Conservation (phyloP, 495 filamentous ascomycete genomes). For the Astrothelium subdiscretum region DNA sequence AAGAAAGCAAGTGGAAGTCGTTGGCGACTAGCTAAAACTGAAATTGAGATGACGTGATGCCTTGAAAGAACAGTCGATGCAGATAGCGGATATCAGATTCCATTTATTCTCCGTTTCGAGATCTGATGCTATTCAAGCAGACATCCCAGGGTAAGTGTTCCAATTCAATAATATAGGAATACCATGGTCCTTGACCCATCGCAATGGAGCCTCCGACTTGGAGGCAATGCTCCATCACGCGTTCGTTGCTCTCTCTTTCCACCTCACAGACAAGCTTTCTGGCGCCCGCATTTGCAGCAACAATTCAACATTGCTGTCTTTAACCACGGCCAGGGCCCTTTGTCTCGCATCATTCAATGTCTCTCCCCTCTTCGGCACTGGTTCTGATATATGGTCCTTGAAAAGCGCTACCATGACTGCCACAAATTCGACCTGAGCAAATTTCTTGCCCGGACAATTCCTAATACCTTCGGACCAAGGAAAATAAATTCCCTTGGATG, state of each 20-base stretch:
- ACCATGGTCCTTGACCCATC: too few relatives aligned
- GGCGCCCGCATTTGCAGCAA: constrained; percentile 34
- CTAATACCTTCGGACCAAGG: constrained; percentile 11
- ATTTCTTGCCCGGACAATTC: constrained; percentile 11
- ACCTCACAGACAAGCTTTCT: constrained; percentile 16
- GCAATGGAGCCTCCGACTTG: too few relatives aligned
- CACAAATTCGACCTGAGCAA: constrained; percentile 14
- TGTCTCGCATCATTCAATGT: constrained; percentile 20
- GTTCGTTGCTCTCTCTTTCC: constrained; percentile 7
- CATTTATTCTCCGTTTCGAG: too few relatives aligned
- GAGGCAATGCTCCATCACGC: background rate
- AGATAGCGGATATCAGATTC: too few relatives aligned
- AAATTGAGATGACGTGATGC: too few relatives aligned
- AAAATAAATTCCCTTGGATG: constrained; percentile 5
- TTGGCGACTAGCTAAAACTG: too few relatives aligned
- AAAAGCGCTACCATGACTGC: constrained; percentile 27
- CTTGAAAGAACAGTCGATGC: too few relatives aligned
- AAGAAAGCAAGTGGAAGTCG: too few relatives aligned
- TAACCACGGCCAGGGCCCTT: constrained; percentile 24
- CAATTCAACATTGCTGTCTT: constrained; percentile 27
- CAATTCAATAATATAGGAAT: too few relatives aligned
- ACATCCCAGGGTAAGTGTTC: too few relatives aligned
- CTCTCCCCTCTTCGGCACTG: constrained; percentile 22
- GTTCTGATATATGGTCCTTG: constrained; percentile 24
- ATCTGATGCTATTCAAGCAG: too few relatives aligned